Evolutionary conservation across 176 grass and related monocot genomes (phyloP), one percentile per base, ranked within the genome.

Genomic region (Aegilops sharonensis): DNA sequence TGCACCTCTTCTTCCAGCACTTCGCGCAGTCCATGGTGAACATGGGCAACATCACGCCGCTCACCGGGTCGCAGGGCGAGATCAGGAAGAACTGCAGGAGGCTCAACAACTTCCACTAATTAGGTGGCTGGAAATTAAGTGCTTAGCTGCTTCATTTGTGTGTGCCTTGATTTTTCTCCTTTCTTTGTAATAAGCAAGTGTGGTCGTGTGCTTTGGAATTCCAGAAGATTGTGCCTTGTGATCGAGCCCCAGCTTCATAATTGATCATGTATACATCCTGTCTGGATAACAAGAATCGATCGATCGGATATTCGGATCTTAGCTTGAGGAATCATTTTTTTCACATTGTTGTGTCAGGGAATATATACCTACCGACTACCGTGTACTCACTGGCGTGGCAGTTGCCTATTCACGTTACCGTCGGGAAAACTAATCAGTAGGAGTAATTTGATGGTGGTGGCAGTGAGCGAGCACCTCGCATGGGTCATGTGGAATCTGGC

Each of bases 31-130:
- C 97, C 5, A 99, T 99, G 90, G 80, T 99, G 30, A 99, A 90
- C 32, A 96, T 99, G 97, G 97, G 97, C 31, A 96, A 91, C 78
- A 94, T 96, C 83, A 83, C 68, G 0, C 97, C 97, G 1, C 89
- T 93, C 15, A 96, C 92, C 11, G 90, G 92, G 2, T 45, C 35
- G 2, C 70, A 84, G 32, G 97, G 94, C 3, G 90, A 99, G 89
- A 90, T 99, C 78, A 91, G 97, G 85, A 96, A 87, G 87, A 96
- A 96, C 36, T 99, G 97, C 92, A 99, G 97, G 88, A 94, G 47
- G 50, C 64, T 95, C 61, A 98, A 98, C 83, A 81, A 86, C 37
- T 18, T 24, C 34, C 77, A 84, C 59, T 89, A 75, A 86, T 23
- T n/a, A 36, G 5, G 73, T 9, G 5, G 11, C 25, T 5, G 3